These are phyloP conservation scores for Colletotrichum sp. DNA, from an alignment of 2,329 filamentous ascomycete genomes.

Conservation along the genomic window DNA sequence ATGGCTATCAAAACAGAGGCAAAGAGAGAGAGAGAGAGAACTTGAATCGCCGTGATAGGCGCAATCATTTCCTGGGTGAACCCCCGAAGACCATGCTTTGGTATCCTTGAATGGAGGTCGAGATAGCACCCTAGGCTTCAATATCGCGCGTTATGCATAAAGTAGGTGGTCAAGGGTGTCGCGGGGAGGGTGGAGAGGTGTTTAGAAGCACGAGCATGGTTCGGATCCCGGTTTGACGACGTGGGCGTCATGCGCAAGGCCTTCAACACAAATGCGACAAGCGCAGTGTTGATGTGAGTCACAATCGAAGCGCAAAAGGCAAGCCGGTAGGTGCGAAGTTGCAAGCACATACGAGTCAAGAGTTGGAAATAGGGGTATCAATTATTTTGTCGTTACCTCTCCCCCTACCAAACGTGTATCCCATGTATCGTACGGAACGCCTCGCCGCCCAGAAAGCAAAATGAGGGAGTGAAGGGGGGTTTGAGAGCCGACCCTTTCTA, in stretches of 20 bases:
- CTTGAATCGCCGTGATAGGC: background rate
- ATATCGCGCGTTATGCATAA: background rate
- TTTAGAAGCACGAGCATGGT: background rate
- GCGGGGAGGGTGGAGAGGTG: background rate
- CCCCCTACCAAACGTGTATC: background rate
- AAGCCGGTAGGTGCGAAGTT: background rate
- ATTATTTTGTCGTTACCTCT: slow-evolving; percentile 9
- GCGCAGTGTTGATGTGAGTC: background rate
- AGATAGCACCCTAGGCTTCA: background rate
- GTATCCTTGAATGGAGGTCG: background rate
- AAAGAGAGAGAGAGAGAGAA: background rate
- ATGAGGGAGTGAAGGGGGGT: background rate
- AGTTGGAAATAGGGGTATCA: slow-evolving; percentile 15
- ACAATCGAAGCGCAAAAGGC: background rate
- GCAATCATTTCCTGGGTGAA: background rate
- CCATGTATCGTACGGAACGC: slow-evolving; percentile 1
- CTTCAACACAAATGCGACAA: background rate
- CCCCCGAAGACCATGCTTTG: background rate
- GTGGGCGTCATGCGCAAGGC: background rate
- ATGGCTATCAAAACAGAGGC: background rate
- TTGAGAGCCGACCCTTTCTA: background rate
- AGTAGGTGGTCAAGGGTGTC: background rate
- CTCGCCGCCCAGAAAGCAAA: background rate
- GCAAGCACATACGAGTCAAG: background rate
- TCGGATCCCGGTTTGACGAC: background rate